Conservation (phyloP, 257 asterid species). For the Eustoma russellianum region DNA sequence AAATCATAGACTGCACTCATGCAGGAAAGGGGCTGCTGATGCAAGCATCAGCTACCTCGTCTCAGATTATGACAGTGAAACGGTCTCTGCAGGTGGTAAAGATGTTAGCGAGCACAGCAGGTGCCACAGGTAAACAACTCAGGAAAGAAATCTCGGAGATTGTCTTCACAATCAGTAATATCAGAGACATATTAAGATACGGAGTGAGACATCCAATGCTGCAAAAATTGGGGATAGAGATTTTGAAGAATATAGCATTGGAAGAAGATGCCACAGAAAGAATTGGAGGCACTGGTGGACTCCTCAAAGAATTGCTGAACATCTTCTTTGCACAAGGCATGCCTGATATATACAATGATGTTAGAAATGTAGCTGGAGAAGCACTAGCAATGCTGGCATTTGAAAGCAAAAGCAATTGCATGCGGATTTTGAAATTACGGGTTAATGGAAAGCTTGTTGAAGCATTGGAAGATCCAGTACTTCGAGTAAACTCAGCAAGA, state of each 20-base stretch:
- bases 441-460: slow-evolving; percentile 31
- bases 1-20: slow-evolving; percentile 63
- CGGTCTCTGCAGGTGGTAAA: slow-evolving; percentile 69
- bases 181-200: slow-evolving; percentile 53
- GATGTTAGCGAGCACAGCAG: slow-evolving; percentile 65
- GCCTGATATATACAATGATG: slow-evolving; percentile 26
- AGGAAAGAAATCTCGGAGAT: slow-evolving; percentile 79
- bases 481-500: slow-evolving; percentile 56
- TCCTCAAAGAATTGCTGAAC: slow-evolving; percentile 48
- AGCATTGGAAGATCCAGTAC: slow-evolving; percentile 49
- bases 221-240: slow-evolving; percentile 66
- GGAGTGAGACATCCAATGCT: slow-evolving; percentile 65
- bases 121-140: slow-evolving; percentile 61
- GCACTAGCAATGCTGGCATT: slow-evolving; percentile 74
- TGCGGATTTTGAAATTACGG: slow-evolving; percentile 36
- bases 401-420: slow-evolving; percentile 47
- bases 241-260: slow-evolving; percentile 49
- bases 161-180: slow-evolving; percentile 65
- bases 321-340: slow-evolving; percentile 46
- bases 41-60: slow-evolving; percentile 37
- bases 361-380: slow-evolving; percentile 72
- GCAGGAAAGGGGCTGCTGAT: slow-evolving; percentile 58
- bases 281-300: slow-evolving; percentile 75
- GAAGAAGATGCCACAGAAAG: slow-evolving; percentile 86
- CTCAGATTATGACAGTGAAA: slow-evolving; percentile 61